Percentiles rank a stretch among this genome's conserved stretches.
phyloP scores from a whole-genome alignment of 768 basidiomycete species.

The Boletus sensibilis region DNA sequence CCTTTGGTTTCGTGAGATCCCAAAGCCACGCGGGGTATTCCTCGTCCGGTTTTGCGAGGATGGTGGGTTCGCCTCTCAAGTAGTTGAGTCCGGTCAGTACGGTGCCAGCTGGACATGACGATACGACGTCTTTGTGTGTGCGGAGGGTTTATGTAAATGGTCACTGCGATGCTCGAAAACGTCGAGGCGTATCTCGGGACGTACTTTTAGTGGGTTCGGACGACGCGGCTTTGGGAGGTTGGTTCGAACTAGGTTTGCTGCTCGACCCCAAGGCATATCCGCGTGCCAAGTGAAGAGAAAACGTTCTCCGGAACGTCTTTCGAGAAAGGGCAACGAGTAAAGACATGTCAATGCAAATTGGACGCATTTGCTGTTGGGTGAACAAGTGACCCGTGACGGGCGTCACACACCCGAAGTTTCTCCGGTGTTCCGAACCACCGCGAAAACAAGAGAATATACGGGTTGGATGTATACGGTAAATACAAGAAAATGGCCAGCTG shows the following conservation, averaged over 20 bases:
- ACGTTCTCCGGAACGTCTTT: slow-evolving; percentile 10
- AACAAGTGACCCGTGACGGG: not conserved
- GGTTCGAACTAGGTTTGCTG: not conserved
- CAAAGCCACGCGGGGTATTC: slow-evolving; percentile 91
- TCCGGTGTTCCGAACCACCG: too few relatives aligned
- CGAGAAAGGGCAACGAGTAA: slow-evolving; percentile 9
- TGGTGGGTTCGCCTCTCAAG: slow-evolving; percentile 76
- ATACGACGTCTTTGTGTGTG: slow-evolving; percentile 31
- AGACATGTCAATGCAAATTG: slow-evolving; percentile 16
- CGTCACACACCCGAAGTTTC: not conserved
- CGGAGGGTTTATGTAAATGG: too few relatives aligned
- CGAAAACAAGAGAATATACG: not conserved
- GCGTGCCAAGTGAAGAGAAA: slow-evolving; percentile 12
- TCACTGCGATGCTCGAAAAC: not conserved
- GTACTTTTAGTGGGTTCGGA: slow-evolving; percentile 22
- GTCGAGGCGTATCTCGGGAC: not conserved
- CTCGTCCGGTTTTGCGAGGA: slow-evolving; percentile 75
- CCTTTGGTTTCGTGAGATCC: slow-evolving; percentile 64
- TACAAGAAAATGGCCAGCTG: slow-evolving; percentile 16
- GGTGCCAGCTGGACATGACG: slow-evolving; percentile 72
- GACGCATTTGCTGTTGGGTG: not conserved
- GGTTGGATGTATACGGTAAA: slow-evolving; percentile 19
- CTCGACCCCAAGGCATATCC: slow-evolving; percentile 13
- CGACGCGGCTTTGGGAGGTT: slow-evolving; percentile 1
- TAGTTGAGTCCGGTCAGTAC: slow-evolving; percentile 79